Conservation (phyloP, 768 basidiomycete genomes). For the Hygrocybe coccinea region DNA sequence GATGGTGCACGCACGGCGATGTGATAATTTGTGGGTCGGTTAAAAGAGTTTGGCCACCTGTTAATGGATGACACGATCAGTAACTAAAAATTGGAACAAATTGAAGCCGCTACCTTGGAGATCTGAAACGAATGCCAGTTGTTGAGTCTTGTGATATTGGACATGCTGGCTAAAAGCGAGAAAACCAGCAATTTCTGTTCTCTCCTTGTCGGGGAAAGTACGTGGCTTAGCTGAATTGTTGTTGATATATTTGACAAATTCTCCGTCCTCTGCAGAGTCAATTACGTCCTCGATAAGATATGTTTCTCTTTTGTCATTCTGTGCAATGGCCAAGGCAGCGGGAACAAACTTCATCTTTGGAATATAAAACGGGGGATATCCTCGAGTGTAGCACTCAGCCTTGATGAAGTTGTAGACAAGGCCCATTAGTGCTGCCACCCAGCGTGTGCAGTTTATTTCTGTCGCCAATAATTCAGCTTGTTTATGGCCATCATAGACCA, state of each 20-base stretch:
- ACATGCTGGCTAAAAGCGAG: constrained; percentile 24
- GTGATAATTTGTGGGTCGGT: not conserved
- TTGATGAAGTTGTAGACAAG: not conserved
- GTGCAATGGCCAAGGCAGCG: not conserved
- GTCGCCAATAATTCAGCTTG: not conserved
- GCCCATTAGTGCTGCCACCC: not conserved
- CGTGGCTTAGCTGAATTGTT: constrained; percentile 17
- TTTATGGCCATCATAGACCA: not conserved
- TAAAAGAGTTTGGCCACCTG: not conserved
- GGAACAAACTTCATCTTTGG: not conserved
- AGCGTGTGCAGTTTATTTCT: not conserved
- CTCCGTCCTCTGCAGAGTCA: constrained; percentile 1
- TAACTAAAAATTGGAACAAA: not conserved
- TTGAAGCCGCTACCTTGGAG: constrained; percentile 20
- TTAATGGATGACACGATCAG: not conserved
- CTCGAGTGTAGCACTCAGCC: not conserved
- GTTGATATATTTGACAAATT: constrained; percentile 23
- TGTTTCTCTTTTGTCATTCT: not conserved
- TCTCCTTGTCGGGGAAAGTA: not conserved
- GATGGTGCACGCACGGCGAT: not conserved
- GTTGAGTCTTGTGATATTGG: constrained; percentile 22
- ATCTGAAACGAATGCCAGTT: constrained; percentile 22
- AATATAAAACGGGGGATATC: not conserved
- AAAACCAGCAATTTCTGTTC: constrained; percentile 12
- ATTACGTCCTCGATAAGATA: constrained; percentile 20